Evolutionary conservation across 352 stramenopile genomes (phyloP), one percentile per base, ranked within the genome.

Genomic region (Phytophthora crassamura): DNA sequence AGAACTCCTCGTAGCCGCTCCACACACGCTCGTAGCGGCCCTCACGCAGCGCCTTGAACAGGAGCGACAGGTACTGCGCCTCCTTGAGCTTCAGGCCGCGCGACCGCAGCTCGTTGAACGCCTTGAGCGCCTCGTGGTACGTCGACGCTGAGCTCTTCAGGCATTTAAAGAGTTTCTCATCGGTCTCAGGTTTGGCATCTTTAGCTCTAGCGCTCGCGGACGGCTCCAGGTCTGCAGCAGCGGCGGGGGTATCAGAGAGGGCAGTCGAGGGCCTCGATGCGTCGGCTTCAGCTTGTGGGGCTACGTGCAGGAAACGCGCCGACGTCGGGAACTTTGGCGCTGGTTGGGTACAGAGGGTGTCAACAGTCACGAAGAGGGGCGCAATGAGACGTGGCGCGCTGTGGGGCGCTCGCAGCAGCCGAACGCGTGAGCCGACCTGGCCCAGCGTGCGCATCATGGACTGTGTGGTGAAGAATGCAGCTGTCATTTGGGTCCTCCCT

Each of bases 21-120:
- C 59, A 65, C n/a, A 88, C 72, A 7, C 64, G 49, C 30, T 63
- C 59, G 33, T 69, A 77, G 7, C 46, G 56, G 7, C 68, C 56
- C 55, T 82, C 80, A 12, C 75, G 57, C 28, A 61, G 80, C 8
- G 83, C 80, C 45, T 91, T 91, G 67, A 88, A 84, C 39, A 90
- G 49, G n/a, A 91, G 66, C 53, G 77, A 77, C 16, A 86, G 58
- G 63, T 84, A 90, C 35, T 78, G 45, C 58, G 62, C 59, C 56
- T 86, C 75, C 1, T 53, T 30, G n/a, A 88, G 53, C 40, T 48
- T 69, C 7, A 66, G 2, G 5, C 48, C 35, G 12, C 64, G 67
- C 0, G 35, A 42, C 8, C 58, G 57, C 6, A 74, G 50, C 8
- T 69, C 43, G 14, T 72, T 64, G 51, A 88, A 87, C 15, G 76